Conservation (phyloP, 192 early-diverging fungal genomes). For the Chytriomyces confervae region DNA sequence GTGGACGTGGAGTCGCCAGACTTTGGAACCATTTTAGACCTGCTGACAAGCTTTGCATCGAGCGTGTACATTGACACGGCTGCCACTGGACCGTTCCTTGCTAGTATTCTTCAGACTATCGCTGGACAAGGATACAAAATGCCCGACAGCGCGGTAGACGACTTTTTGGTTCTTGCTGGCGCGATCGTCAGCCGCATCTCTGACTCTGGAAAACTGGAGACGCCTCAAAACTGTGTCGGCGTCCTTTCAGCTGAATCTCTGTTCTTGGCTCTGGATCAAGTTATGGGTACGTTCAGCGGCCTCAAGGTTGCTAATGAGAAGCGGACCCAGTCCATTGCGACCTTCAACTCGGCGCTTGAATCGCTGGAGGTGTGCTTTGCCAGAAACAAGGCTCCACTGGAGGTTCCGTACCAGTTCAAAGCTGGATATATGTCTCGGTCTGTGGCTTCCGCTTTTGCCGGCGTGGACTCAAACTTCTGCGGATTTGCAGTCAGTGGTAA, state of each 20-base stretch:
- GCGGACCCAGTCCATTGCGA: neutral
- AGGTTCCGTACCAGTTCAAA: constrained; percentile 29
- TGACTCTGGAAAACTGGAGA: neutral
- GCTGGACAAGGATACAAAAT: constrained; percentile 17
- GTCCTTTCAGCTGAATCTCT: neutral
- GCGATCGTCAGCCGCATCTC: constrained; percentile 7
- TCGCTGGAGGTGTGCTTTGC: constrained; percentile 18
- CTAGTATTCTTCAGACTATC: constrained; percentile 14
- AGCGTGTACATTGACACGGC: constrained; percentile 25
- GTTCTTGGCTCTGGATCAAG: constrained; percentile 27
- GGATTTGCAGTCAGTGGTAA: constrained; percentile 9
- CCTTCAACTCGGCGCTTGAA: constrained; percentile 3
- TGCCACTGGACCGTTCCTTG: constrained; percentile 29
- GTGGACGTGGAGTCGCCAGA: constrained; percentile 9
- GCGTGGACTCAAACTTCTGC: constrained; percentile 18
- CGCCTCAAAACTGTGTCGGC: constrained; percentile 25
- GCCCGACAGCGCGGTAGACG: neutral
- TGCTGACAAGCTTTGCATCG: neutral
- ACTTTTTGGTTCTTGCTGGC: neutral
- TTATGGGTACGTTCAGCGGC: constrained; percentile 13
- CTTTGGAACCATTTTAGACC: constrained; percentile 14
- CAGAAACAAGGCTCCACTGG: constrained; percentile 26
- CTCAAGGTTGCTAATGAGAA: neutral
- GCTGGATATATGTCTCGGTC: constrained; percentile 21
- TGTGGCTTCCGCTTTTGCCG: constrained; percentile 25